Conservation (phyloP, 768 basidiomycete genomes). For the Wakefieldia striispora region DNA sequence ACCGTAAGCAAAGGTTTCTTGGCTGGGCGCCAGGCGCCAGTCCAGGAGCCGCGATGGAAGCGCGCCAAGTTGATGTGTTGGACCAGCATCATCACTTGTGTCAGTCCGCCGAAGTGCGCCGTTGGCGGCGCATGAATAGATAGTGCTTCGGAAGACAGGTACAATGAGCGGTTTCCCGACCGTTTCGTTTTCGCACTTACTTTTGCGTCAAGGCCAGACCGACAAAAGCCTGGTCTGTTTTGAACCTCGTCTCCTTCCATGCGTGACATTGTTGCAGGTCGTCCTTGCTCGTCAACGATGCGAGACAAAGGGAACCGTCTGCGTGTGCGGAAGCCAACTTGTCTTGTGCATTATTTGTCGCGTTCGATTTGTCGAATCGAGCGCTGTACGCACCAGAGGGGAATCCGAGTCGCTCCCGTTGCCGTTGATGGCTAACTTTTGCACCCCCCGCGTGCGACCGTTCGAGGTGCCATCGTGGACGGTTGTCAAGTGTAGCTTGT, state of each 20-base stretch:
- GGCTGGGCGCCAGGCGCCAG: conserved; percentile 58
- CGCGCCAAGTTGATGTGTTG: conserved; percentile 33
- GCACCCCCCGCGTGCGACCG: conserved; percentile 38
- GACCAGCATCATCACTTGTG: conserved; percentile 26
- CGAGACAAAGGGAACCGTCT: conserved; percentile 52
- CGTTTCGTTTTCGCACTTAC: conserved; percentile 37
- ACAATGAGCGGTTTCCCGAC: conserved; percentile 2
- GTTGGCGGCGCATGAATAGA: conserved; percentile 73
- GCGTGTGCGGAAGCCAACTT: conserved; percentile 69
- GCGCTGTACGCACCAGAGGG: conserved; percentile 38
- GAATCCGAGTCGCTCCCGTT: conserved; percentile 23
- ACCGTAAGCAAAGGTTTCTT: conserved; percentile 69
- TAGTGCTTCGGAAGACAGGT: conserved; percentile 24
- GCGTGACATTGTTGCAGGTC: conserved; percentile 38
- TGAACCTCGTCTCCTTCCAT: conserved; percentile 69
- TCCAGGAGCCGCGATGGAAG: conserved; percentile 69
- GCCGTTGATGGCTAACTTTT: conserved; percentile 34
- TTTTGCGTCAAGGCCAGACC: conserved; percentile 52
- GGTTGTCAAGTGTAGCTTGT: conserved; percentile 35
- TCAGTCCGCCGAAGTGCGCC: conserved; percentile 61
- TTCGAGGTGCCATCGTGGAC: conserved; percentile 32
- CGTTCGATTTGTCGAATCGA: conserved; percentile 9
- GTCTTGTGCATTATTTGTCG: conserved; percentile 36
- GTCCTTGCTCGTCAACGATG: conserved; percentile 42
- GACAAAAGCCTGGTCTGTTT: conserved; percentile 52